Conservation (phyloP, 805 yeast species). For the Millerozyma miso region DNA sequence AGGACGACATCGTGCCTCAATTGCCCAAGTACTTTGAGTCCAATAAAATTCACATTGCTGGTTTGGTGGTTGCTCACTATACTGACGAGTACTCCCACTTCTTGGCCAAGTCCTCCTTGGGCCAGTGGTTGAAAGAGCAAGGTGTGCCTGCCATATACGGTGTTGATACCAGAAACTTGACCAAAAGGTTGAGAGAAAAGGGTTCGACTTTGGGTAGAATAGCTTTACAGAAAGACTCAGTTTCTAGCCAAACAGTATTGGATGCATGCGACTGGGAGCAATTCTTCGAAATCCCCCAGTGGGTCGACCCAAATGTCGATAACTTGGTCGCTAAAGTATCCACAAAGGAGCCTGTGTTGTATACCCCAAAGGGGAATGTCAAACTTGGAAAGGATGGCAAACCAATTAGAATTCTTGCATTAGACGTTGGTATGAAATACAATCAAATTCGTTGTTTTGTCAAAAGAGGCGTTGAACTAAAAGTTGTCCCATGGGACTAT, state of each 20-base stretch:
- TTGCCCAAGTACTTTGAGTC: slow-evolving; percentile 94
- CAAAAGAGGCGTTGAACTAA: slow-evolving; percentile 90
- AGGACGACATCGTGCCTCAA: slow-evolving; percentile 62
- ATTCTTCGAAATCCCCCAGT: slow-evolving; percentile 72
- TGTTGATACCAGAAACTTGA: slow-evolving; percentile 92
- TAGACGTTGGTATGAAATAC: slow-evolving; percentile 97
- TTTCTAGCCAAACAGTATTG: slow-evolving; percentile 29
- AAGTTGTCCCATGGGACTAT: slow-evolving; percentile 94
- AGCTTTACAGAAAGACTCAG: slow-evolving; percentile 48
- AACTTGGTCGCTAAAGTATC: slow-evolving; percentile 93
- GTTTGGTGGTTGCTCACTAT: slow-evolving; percentile 93
- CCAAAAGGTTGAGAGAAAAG: slow-evolving; percentile 85
- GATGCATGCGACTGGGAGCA: slow-evolving; percentile 47
- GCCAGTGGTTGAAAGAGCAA: slow-evolving; percentile 88
- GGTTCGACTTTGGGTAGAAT: slow-evolving; percentile 94
- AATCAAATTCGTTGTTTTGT: slow-evolving; percentile 97
- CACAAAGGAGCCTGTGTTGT: slow-evolving; percentile 66
- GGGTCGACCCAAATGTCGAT: slow-evolving; percentile 88
- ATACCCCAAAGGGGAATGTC: slow-evolving; percentile 59
- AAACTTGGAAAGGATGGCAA: slow-evolving; percentile 67
- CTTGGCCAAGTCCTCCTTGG: slow-evolving; percentile 88
- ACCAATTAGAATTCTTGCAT: slow-evolving; percentile 75
- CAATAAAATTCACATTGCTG: slow-evolving; percentile 88
- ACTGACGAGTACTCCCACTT: slow-evolving; percentile 94
- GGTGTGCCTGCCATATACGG: slow-evolving; percentile 96